Percentiles rank a stretch among this genome's conserved stretches.
These are phyloP conservation scores for Aspergillus baeticus DNA, from an alignment of 495 filamentous ascomycete genomes.

Conservation along the genomic window DNA sequence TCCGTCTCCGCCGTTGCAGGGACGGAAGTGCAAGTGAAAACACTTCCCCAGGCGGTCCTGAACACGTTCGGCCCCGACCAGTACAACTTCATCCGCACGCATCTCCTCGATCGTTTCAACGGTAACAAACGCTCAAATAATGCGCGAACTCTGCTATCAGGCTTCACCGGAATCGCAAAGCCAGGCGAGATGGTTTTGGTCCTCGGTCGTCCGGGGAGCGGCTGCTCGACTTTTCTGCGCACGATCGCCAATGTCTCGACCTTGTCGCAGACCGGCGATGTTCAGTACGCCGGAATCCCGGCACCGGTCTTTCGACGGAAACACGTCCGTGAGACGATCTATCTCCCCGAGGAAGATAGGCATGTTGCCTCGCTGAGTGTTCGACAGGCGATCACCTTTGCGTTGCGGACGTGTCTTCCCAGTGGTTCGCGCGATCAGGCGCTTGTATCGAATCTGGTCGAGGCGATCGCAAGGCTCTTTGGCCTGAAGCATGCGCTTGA, in stretches of 20 bases:
- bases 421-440: background rate
- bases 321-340: background rate
- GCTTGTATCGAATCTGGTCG: background rate
- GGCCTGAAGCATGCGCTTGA: background rate
- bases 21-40: background rate
- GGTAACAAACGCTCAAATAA: background rate
- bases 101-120: background rate
- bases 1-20: background rate
- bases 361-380: conserved; percentile 4
- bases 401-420: background rate
- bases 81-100: conserved; percentile 1
- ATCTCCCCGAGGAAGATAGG: background rate
- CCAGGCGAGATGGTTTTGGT: conserved; percentile 7
- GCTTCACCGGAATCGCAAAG: conserved; percentile 3
- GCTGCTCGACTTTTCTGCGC: conserved; percentile 6
- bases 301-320: background rate
- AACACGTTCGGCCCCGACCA: conserved; percentile 4
- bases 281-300: background rate
- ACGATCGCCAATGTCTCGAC: background rate
- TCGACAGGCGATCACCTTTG: conserved; percentile 5
- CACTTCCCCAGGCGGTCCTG: background rate
- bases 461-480: background rate
- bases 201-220: conserved; percentile 1
- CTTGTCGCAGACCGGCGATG: background rate
- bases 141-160: background rate